Evolutionary conservation across 371 early-diverging fungal genomes (phyloP).

Genomic region (Actinomucor elegans): DNA sequence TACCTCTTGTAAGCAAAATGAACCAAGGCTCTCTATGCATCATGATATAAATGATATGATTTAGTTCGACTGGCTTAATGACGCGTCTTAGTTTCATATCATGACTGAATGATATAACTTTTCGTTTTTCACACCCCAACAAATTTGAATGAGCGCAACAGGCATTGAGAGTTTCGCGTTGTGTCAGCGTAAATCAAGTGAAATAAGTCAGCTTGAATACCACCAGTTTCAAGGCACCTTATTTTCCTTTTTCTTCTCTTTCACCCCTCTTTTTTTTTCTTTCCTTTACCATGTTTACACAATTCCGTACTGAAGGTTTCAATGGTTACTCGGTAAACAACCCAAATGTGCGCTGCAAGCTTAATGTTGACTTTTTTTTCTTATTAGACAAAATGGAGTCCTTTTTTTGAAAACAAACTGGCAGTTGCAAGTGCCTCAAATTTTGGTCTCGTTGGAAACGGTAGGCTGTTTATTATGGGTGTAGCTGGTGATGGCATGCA

Average conservation of each 20-base stretch:
- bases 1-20: too few relatives aligned
- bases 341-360: too few relatives aligned
- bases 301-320: conserved; percentile 62
- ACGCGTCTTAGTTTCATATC: too few relatives aligned
- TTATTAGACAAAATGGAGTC: conserved; percentile 82
- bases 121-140: too few relatives aligned
- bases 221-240: background rate
- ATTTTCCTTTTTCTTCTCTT: conserved; percentile 2
- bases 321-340: conserved; percentile 65
- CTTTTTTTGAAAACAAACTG: conserved; percentile 87
- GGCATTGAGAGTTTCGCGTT: too few relatives aligned
- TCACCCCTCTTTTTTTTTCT: conserved; percentile 1
- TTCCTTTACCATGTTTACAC: conserved; percentile 45
- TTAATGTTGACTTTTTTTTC: background rate
- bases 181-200: conserved; percentile 9
- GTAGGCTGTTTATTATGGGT: conserved; percentile 72
- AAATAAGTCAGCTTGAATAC: conserved; percentile 21
- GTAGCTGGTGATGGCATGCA: conserved; percentile 52
- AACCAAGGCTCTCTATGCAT: too few relatives aligned
- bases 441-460: conserved; percentile 96
- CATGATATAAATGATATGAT: too few relatives aligned
- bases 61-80: too few relatives aligned
- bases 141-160: too few relatives aligned
- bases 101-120: too few relatives aligned
- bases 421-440: conserved; percentile 92